Evolutionary conservation across 1,139 yeast genomes (phyloP).

Genomic region (Scheffersomyces cryptocercus): DNA sequence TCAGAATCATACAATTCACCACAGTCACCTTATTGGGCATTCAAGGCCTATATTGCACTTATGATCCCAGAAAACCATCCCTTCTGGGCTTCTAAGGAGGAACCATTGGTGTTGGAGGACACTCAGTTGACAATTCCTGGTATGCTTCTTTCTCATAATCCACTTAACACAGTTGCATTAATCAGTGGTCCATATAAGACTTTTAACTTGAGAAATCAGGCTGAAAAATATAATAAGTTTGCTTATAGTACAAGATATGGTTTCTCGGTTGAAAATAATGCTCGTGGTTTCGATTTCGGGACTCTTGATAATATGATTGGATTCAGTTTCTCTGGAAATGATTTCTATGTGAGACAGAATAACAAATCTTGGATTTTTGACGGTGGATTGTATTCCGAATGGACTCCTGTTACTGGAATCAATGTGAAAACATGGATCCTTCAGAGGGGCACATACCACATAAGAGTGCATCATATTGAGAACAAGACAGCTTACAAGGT

Average conservation of each 20-base stretch:
- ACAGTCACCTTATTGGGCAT: conserved; percentile 30
- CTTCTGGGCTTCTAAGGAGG: conserved; percentile 15
- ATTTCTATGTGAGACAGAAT: conserved; percentile 9
- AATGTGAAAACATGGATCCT: conserved; percentile 22
- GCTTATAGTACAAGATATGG: conserved; percentile 29
- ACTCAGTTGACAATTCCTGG: conserved; percentile 8
- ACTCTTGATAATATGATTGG: conserved; percentile 20
- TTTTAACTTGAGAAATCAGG: conserved; percentile 14
- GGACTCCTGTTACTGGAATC: conserved; percentile 23
- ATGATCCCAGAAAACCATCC: conserved; percentile 14
- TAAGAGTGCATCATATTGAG: conserved; percentile 19
- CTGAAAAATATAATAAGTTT: conserved; percentile 28
- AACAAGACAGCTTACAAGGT: conserved; percentile 11
- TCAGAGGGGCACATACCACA: conserved; percentile 19
- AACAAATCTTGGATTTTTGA: conserved; percentile 9
- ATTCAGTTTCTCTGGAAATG: conserved; percentile 9
- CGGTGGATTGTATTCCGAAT: conserved; percentile 17
- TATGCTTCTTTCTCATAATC: conserved; percentile 20
- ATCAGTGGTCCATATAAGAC: conserved; percentile 24
- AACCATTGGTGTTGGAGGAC: conserved; percentile 6
- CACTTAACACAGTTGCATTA: conserved; percentile 21
- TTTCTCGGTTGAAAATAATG: conserved; percentile 20
- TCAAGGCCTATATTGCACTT: conserved; percentile 22
- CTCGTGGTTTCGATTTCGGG: conserved; percentile 15
- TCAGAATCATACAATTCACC: conserved; percentile 27